These are phyloP conservation scores for Emericellopsis terricola DNA, from an alignment of 495 filamentous ascomycete species.

Conservation along the genomic window DNA sequence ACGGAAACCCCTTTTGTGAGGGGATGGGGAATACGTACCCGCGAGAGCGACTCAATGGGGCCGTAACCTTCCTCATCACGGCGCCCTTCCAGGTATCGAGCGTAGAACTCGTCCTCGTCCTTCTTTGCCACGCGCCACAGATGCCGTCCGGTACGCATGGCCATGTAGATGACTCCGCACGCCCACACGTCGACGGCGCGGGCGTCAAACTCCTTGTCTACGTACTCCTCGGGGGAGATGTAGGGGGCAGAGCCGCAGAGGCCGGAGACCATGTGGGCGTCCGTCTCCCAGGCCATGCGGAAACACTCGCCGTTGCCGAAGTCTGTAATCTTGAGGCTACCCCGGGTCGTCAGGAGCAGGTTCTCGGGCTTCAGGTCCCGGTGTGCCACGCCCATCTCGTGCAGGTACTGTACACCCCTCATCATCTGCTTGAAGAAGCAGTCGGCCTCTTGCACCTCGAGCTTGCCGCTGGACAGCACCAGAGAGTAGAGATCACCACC, in stretches of 20 bases:
- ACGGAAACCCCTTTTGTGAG: no score
- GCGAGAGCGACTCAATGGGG: slow-evolving; percentile 87
- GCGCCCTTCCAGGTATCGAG: slow-evolving; percentile 78
- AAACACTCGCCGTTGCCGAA: slow-evolving; percentile 99
- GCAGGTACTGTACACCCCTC: slow-evolving; percentile 98
- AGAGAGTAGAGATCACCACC: slow-evolving; percentile 94
- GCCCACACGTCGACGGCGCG: slow-evolving; percentile 96
- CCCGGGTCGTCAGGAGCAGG: slow-evolving; percentile 78
- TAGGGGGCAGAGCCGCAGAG: slow-evolving; percentile 94
- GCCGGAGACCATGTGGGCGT: slow-evolving; percentile 94
- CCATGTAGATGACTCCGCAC: slow-evolving; percentile 98
- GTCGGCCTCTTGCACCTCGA: slow-evolving; percentile 87
- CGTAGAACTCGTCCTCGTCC: slow-evolving; percentile 94
- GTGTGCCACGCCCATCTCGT: slow-evolving; percentile 98
- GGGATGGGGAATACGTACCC: slow-evolving; percentile 43
- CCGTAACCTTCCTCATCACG: slow-evolving; percentile 88
- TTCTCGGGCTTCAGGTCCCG: slow-evolving; percentile 97
- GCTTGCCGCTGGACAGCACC: slow-evolving; percentile 76
- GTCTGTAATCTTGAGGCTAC: slow-evolving; percentile 95
- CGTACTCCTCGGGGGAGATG: slow-evolving; percentile 94
- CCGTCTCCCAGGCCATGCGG: slow-evolving; percentile 98
- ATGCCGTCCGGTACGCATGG: slow-evolving; percentile 92
- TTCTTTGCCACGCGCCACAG: slow-evolving; percentile 90
- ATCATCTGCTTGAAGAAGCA: slow-evolving; percentile 99
- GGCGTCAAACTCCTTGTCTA: slow-evolving; percentile 88